These are phyloP conservation scores for Colletotrichum lini DNA, from an alignment of 2,329 filamentous ascomycete species.

Conservation along the genomic window DNA sequence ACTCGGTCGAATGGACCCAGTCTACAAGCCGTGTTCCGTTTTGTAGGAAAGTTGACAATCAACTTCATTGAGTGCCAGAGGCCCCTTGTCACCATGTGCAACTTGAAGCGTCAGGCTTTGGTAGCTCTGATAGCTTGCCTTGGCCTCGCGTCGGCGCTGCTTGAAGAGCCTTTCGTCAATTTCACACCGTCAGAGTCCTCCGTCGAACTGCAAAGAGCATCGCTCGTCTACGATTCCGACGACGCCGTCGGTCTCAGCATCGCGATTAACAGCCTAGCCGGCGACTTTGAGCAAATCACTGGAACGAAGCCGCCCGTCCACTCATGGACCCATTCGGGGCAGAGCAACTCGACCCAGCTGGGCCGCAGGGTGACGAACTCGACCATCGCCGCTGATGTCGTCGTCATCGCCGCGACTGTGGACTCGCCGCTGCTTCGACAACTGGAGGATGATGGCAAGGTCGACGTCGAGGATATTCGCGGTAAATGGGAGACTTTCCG, in stretches of 20 bases:
- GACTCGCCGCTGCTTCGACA: constrained; percentile 44
- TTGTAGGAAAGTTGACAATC: too few species aligned
- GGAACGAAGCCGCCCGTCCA: constrained; percentile 25
- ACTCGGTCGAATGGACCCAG: too few species aligned
- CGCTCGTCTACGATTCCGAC: constrained; percentile 4
- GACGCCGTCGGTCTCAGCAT: constrained; percentile 34
- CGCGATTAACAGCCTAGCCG: constrained; percentile 22
- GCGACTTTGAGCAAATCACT: constrained; percentile 31
- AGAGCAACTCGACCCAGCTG: background rate
- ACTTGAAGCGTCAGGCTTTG: background rate
- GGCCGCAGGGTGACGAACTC: background rate
- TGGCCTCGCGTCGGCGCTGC: background rate
- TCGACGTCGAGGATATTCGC: constrained; percentile 44
- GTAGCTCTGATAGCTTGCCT: background rate
- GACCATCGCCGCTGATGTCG: background rate
- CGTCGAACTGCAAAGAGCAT: constrained; percentile 19
- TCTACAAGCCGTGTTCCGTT: too few species aligned
- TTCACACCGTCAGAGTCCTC: constrained; percentile 12
- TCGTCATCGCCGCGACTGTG: constrained; percentile 30
- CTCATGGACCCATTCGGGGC: constrained; percentile 3
- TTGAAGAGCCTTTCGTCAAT: constrained; percentile 17
- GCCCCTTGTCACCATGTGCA: background rate
- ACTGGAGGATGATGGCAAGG: constrained; percentile 41
- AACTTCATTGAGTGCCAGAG: background rate
- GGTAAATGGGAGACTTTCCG: constrained; percentile 71